These are phyloP conservation scores for Triangularia setosa DNA, from an alignment of 2,329 filamentous ascomycete species.

Conservation along the genomic window DNA sequence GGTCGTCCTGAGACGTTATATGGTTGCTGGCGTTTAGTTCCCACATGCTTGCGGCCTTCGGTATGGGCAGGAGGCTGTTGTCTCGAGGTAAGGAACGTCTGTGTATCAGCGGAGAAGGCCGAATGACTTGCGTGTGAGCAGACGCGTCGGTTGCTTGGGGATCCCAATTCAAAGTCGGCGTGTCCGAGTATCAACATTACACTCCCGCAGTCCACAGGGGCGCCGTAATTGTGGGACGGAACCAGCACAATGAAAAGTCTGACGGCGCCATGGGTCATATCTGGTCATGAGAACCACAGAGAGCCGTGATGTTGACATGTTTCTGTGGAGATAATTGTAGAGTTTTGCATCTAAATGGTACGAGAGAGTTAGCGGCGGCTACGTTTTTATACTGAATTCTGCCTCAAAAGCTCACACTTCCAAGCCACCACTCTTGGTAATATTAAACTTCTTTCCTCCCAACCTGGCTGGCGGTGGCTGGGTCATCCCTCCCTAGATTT, in stretches of 20 bases:
- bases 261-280: not conserved
- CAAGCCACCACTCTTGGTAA: not conserved
- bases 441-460: not conserved
- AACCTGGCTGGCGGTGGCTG: not conserved
- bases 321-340: too few relatives aligned
- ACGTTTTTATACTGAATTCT: too few relatives aligned
- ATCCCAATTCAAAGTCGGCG: not conserved
- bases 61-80: not conserved
- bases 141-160: not conserved
- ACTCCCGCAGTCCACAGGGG: not conserved
- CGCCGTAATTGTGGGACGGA: not conserved
- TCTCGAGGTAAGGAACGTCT: not conserved
- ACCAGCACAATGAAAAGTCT: not conserved
- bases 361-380: too few relatives aligned
- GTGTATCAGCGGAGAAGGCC: not conserved
- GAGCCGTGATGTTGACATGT: not conserved
- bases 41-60: too few relatives aligned
- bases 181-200: not conserved
- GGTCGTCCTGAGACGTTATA: too few relatives aligned
- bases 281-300: too few relatives aligned
- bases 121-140: not conserved
- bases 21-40: too few relatives aligned
- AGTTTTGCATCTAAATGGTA: too few relatives aligned
- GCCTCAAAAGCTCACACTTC: too few relatives aligned
- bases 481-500: not conserved